Percentiles rank a stretch among this genome's conserved stretches.
Evolutionary conservation across 176 grass and related monocot genomes (phyloP).

Genomic region (Aegilops speltoides): DNA sequence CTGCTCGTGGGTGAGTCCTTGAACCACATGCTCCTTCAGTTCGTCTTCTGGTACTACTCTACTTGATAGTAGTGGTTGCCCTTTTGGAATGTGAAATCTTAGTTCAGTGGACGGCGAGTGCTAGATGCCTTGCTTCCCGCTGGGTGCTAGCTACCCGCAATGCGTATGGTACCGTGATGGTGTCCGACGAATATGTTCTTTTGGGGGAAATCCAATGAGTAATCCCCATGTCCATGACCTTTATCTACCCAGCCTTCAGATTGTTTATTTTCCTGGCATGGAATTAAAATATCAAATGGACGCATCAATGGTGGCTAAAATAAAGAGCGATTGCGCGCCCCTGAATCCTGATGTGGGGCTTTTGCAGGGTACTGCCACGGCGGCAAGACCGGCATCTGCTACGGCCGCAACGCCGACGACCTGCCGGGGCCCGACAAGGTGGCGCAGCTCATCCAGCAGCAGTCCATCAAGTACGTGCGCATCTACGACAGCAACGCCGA

Average conservation of each 20-base stretch:
- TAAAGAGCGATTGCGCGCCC: background rate
- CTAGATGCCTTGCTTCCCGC: slow-evolving; percentile 39
- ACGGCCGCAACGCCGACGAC: slow-evolving; percentile 94
- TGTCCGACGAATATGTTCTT: slow-evolving; percentile 5
- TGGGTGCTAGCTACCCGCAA: background rate
- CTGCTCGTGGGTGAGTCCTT: slow-evolving; percentile 46
- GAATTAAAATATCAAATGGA: background rate
- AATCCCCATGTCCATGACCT: background rate
- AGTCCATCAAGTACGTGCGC: slow-evolving; percentile 86
- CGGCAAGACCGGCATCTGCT: slow-evolving; percentile 86
- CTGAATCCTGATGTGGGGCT: background rate
- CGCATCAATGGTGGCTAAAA: background rate
- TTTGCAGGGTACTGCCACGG: slow-evolving; percentile 54
- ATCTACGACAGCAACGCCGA: slow-evolving; percentile 95
- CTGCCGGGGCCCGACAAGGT: slow-evolving; percentile 84
- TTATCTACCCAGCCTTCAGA: background rate
- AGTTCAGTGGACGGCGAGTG: background rate
- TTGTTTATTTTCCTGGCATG: background rate
- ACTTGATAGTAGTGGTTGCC: background rate
- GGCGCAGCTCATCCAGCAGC: slow-evolving; percentile 66
- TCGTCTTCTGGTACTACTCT: background rate
- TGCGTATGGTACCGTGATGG: background rate
- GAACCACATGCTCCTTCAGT: background rate
- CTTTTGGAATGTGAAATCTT: background rate
- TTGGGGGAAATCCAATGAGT: background rate